phyloP scores from a whole-genome alignment of 345 rosid genomes.

The sweet orange (Citrus sinensis) region DNA sequence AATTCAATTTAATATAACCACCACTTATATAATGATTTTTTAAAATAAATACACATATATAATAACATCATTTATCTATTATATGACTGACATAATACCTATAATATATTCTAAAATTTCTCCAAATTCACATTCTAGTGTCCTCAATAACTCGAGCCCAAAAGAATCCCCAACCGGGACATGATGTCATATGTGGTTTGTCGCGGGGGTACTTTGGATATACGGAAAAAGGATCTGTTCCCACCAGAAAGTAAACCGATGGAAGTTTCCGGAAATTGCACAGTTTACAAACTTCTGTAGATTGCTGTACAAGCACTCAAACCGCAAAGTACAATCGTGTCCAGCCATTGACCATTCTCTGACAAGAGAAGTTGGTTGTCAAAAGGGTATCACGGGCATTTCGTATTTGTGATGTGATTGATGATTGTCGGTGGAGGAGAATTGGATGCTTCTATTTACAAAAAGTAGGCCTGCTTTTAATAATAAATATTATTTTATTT shows the following conservation, averaged over 20 bases:
- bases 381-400: constrained; percentile 19
- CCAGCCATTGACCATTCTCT: neutral
- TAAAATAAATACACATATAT: too few relatives aligned
- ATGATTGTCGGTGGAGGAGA: constrained; percentile 11
- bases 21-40: fast-evolving
- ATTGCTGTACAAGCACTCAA: constrained; percentile 1
- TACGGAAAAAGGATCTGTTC: neutral
- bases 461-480: neutral
- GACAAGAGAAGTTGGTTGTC: constrained; percentile 12
- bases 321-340: constrained; percentile 8
- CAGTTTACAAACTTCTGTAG: neutral
- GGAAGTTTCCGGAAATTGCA: neutral
- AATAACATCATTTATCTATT: too few relatives aligned
- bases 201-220: neutral
- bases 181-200: too few relatives aligned
- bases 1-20: too few relatives aligned
- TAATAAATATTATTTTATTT: neutral
- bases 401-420: neutral
- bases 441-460: constrained; percentile 2
- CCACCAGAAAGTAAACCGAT: neutral
- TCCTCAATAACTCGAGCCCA: too few relatives aligned
- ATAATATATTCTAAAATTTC: fast-evolving
- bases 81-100: too few relatives aligned
- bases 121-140: fast-evolving
- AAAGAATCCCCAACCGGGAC: too few relatives aligned